Percentiles rank a stretch among this genome's conserved stretches.
phyloP scores from a whole-genome alignment of 208 protist species.

The Tetramitus jugosus region DNA sequence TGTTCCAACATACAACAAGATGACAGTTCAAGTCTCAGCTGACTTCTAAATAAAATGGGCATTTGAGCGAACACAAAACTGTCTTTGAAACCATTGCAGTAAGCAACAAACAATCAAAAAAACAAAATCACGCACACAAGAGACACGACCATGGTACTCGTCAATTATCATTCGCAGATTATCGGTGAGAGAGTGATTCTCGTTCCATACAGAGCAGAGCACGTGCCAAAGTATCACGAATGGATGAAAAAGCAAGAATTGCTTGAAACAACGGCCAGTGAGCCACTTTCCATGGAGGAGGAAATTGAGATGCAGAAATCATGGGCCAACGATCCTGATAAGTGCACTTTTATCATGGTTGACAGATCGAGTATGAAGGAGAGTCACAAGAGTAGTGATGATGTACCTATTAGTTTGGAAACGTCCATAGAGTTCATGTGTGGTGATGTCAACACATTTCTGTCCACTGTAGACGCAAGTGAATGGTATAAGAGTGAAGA shows the following conservation, averaged over 20 bases:
- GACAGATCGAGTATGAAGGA: constrained; percentile 34
- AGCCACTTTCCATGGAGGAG: constrained; percentile 54
- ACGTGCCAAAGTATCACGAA: constrained; percentile 66
- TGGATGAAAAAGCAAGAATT: constrained; percentile 70
- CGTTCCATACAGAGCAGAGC: constrained; percentile 65
- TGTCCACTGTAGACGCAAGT: constrained; percentile 36
- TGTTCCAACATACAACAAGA: too few species aligned
- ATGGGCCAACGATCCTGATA: constrained; percentile 62
- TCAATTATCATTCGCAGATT: too few species aligned
- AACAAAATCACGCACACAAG: too few species aligned
- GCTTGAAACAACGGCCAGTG: constrained; percentile 61
- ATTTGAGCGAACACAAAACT: too few species aligned
- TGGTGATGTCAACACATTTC: constrained; percentile 78
- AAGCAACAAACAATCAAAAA: not conserved
- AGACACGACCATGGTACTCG: too few species aligned
- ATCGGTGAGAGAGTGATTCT: constrained; percentile 47
- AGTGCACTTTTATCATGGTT: constrained; percentile 76
- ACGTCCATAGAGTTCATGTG: constrained; percentile 45
- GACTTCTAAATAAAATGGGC: too few species aligned
- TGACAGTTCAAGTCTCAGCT: too few species aligned
- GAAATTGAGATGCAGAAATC: constrained; percentile 70
- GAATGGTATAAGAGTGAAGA: constrained; percentile 15
- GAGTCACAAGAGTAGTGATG: not conserved
- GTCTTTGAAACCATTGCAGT: not conserved
- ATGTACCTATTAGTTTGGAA: not conserved